These are phyloP conservation scores for Vaccinium myrtillus DNA, from an alignment of 148 eudicot genomes.

Conservation along the genomic window DNA sequence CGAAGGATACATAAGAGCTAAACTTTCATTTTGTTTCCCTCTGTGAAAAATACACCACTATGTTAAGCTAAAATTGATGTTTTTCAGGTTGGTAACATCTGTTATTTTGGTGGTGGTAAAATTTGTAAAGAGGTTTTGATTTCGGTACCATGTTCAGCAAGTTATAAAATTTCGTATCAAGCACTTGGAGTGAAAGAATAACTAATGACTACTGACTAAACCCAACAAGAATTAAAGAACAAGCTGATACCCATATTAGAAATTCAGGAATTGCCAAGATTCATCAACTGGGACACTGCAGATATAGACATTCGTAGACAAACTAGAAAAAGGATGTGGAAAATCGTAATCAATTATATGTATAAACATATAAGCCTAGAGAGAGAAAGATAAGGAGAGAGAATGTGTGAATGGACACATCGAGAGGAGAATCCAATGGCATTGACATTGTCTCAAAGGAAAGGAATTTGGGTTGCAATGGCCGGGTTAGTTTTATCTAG, in stretches of 20 bases:
- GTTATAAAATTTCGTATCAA: not conserved
- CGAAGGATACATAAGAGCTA: conserved; percentile 62
- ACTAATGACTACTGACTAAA: too few relatives aligned
- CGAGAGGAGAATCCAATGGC: not conserved
- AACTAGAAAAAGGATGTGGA: too few relatives aligned
- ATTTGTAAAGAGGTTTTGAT: not conserved
- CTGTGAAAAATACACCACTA: conserved; percentile 12
- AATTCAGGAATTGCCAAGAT: not conserved
- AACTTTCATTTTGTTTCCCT: conserved; percentile 39
- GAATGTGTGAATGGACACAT: not conserved
- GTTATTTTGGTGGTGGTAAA: too few relatives aligned
- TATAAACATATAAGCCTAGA: not conserved
- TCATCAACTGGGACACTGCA: too few relatives aligned
- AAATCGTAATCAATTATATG: too few relatives aligned
- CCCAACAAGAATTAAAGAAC: not conserved
- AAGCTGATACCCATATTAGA: not conserved
- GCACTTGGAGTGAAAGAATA: not conserved
- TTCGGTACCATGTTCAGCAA: not conserved
- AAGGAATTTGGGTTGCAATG: too few relatives aligned
- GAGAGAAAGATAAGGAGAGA: not conserved
- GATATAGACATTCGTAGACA: too few relatives aligned
- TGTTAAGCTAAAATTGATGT: not conserved
- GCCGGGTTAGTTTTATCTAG: too few relatives aligned
- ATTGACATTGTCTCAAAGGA: too few relatives aligned
- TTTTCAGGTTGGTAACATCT: not conserved